Base-by-base conservation (phyloP, 306 rosid species). In the Prunus armeniaca region DNA sequence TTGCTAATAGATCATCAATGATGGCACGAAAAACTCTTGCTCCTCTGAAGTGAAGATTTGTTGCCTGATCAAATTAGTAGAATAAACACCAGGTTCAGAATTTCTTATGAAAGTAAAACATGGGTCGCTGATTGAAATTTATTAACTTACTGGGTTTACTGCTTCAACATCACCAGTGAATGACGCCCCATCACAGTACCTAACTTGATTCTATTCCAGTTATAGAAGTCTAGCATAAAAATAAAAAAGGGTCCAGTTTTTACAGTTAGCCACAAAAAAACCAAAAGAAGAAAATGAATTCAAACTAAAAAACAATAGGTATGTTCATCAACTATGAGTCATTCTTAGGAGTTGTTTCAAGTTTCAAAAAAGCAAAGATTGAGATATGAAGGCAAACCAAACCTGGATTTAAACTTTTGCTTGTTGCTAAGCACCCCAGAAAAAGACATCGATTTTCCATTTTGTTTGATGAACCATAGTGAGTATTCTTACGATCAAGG, bases 161-260 rank as follows among this genome's bases (percentile, higher is more conserved):
- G 83, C 89, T 81, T 82, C 96, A 34, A 90, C 92, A 72, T 95
- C 99, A 60, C 99, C 99, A 0, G 97, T 92, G 82, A 95, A 95
- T 52, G 99, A 95, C 30, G 97, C 67, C 45, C 99, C 99, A 64
- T 95, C 99, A 28, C 99, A 95, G 78, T 92, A 92, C 79, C 99
- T 85, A 81, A 95, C 87, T 88, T 92, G 82, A 95, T 76, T 86
- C 90, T 86, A 67, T 95, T 89, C 99, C 99, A 95, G 57, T 92
- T 84, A 71, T 90, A 91, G 79, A 95, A 95, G 80, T 92, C 97
- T 92, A 85, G 19, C 73, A 81, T 41, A 54, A 82, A 73, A 30
- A 71, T 25, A 52, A 55, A 38, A 38, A 7, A 38, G 9, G 43
- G 43, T 38, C 43, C 43, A 38, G 43, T 24, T 62, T 62, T 67